Evolutionary conservation across 768 basidiomycete genomes (phyloP).

Genomic region (Hypholoma sublateritium): DNA sequence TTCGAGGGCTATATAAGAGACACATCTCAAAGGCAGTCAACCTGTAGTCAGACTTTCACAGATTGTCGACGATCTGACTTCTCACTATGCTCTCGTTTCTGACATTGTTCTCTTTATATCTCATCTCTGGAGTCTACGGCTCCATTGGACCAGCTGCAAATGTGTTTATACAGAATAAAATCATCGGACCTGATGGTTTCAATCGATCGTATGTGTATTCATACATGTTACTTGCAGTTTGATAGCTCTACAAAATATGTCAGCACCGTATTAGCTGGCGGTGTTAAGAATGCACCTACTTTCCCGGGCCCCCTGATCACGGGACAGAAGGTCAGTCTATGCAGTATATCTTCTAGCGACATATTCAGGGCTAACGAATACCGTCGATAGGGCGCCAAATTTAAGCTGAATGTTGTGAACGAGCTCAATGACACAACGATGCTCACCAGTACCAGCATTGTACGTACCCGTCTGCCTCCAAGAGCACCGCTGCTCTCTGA

Average conservation of each 20-base stretch:
- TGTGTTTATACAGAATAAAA: conserved; percentile 8
- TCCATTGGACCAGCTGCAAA: conserved; percentile 9
- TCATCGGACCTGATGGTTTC: conserved; percentile 13
- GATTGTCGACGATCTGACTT: no score
- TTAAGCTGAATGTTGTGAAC: conserved; percentile 46
- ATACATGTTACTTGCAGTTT: background rate
- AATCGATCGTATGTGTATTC: conserved; percentile 9
- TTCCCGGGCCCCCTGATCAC: background rate
- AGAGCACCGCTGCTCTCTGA: background rate
- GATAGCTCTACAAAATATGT: background rate
- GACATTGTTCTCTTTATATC: no score
- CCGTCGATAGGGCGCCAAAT: conserved; percentile 30
- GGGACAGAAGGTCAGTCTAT: background rate
- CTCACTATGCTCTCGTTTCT: no score
- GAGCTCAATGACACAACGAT: conserved; percentile 44
- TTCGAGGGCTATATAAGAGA: no score
- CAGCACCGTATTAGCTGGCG: conserved; percentile 7
- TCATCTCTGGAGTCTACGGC: no score
- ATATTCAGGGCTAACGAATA: background rate
- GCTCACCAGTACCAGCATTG: conserved; percentile 48
- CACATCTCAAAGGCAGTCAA: no score
- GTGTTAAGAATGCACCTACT: background rate
- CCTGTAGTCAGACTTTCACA: no score
- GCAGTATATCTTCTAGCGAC: background rate
- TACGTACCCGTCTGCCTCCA: conserved; percentile 21